Conservation (phyloP, 306 rosid species). For the Malus orientalis region DNA sequence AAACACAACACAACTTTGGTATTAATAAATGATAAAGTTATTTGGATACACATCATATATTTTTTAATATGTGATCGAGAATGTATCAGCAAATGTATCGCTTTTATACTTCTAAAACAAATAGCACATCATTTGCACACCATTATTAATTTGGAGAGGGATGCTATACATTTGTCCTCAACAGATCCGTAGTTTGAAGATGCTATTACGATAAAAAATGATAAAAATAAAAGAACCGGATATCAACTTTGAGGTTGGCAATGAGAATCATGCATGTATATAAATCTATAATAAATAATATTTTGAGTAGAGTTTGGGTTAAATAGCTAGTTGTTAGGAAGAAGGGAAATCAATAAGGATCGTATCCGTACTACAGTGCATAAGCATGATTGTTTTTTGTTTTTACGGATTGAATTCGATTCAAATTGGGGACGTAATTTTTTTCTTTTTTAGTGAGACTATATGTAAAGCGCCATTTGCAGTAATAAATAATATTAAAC, state of each 20-base stretch:
- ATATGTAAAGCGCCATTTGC: background rate
- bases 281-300: no score
- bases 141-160: background rate
- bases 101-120: background rate
- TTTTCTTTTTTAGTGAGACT: no score
- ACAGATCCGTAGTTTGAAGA: background rate
- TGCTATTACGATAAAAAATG: no score
- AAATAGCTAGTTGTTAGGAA: no score
- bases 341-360: fast-evolving
- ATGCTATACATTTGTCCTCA: background rate
- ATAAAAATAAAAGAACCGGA: no score
- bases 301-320: background rate
- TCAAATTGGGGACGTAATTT: no score
- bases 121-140: background rate
- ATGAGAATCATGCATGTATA: background rate
- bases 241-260: background rate
- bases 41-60: background rate
- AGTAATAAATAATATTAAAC: background rate
- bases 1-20: background rate
- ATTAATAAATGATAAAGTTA: no score
- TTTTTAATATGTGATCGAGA: no score
- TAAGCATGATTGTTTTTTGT: no score
- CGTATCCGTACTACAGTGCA: fast-evolving
- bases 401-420: no score
- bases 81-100: background rate